These are phyloP conservation scores for Trematosphaeria pertusa DNA, from an alignment of 2,329 filamentous ascomycete genomes.

Conservation along the genomic window DNA sequence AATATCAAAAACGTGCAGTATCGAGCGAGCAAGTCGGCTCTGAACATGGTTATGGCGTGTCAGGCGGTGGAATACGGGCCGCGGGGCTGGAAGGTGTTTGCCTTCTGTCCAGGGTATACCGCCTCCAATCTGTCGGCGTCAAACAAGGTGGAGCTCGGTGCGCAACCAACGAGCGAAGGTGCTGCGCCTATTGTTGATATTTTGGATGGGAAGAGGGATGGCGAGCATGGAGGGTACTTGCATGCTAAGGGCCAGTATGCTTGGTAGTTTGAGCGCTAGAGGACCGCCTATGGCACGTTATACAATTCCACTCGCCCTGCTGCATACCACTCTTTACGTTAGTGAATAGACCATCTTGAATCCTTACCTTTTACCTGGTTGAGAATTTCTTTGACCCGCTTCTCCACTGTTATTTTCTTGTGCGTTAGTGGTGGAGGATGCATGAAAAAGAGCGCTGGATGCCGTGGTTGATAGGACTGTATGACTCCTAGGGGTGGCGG, in stretches of 20 bases:
- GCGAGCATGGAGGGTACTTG: conserved; percentile 13
- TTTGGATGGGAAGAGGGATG: conserved; percentile 44
- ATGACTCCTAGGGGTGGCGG: too few species aligned
- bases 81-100: conserved; percentile 42
- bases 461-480: too few species aligned
- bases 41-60: conserved; percentile 47
- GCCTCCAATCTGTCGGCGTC: conserved; percentile 31
- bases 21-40: conserved; percentile 43
- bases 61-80: conserved; percentile 34
- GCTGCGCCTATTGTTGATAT: conserved; percentile 43
- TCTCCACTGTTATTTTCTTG: too few species aligned
- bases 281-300: too few species aligned
- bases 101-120: conserved; percentile 46
- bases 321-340: too few species aligned
- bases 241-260: background rate
- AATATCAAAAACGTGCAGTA: conserved; percentile 32
- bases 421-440: too few species aligned
- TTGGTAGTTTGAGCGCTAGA: too few species aligned
- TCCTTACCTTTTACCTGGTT: too few species aligned
- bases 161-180: conserved; percentile 38
- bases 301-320: too few species aligned
- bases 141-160: conserved; percentile 42
- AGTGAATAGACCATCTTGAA: too few species aligned
- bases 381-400: too few species aligned
- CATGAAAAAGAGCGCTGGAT: too few species aligned